Percentiles rank a stretch among this genome's conserved stretches.
These are phyloP conservation scores for Ophiosphaerella korrae DNA, from an alignment of 2,329 filamentous ascomycete species.

Conservation along the genomic window DNA sequence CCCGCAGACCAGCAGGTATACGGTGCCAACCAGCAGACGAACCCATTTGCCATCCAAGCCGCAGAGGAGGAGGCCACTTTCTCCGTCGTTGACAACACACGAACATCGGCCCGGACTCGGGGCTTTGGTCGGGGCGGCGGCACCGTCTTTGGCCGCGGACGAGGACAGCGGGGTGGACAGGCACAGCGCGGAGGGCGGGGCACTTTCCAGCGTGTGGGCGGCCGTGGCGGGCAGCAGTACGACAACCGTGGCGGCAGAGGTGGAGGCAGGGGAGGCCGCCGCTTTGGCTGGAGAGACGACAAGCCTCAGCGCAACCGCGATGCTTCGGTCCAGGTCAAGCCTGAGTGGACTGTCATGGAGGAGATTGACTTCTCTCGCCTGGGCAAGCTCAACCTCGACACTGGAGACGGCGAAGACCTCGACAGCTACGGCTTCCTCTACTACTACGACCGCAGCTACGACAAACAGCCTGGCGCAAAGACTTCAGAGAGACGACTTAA, in stretches of 20 bases:
- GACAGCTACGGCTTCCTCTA: constrained; percentile 97
- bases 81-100: constrained; percentile 95
- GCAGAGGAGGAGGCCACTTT: constrained; percentile 97
- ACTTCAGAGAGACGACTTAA: constrained; percentile 84
- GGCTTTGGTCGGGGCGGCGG: constrained; percentile 84
- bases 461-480: constrained; percentile 87
- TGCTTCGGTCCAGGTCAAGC: constrained; percentile 92
- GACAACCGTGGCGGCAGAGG: constrained; percentile 71
- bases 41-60: constrained; percentile 81
- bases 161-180: constrained; percentile 75
- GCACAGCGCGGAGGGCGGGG: constrained; percentile 73
- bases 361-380: constrained; percentile 98
- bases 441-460: constrained; percentile 95
- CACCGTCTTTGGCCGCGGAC: constrained; percentile 82
- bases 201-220: constrained; percentile 74
- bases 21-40: constrained; percentile 81
- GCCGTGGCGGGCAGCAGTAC: constrained; percentile 69
- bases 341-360: constrained; percentile 93
- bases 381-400: constrained; percentile 92
- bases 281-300: constrained; percentile 99
- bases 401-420: constrained; percentile 92
- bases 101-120: constrained; percentile 82
- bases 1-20: constrained; percentile 90
- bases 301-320: constrained; percentile 97
- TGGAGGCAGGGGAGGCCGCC: constrained; percentile 75